Evolutionary conservation across 2,329 filamentous ascomycete genomes (phyloP), one percentile per base, ranked within the genome.

Genomic region (Zasmidium cellare): DNA sequence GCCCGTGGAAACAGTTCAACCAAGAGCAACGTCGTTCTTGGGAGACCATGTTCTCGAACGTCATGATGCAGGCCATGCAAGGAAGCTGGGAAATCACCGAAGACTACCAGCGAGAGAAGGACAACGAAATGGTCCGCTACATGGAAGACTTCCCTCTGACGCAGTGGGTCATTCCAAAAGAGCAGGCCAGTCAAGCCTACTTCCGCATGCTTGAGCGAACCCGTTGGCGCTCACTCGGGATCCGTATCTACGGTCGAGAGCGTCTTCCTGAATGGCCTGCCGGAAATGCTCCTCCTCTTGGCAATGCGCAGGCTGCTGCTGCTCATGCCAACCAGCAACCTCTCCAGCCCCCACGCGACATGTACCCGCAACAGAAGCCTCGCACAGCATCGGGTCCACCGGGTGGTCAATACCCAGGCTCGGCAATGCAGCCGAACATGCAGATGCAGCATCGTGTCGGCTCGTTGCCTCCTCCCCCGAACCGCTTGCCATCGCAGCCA

Each of bases 41-140:
- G 59, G 69, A 71, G 57, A 47, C 51, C 3, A 69, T 68, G 65
- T 71, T 67, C 56, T 57, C 57, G 31, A 57, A 62, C 9, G 55
- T 65, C n/a, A 56, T 53, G 5, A 54, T 57, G 23, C 46, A 47
- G 28, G 59, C 65, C 1, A 51, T 69, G 22, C 38, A 58, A 28
- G 61, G 61, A n/a, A 60, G 51, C 51, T 71, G 65, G 67, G 60
- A 62, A 12, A 35, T 56, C 22, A 71, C 69, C 3, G 69, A 72
- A 51, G 59, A 62, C 19, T 69, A 70, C 51, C 67, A 70, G 55
- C 55, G 52, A 12, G 51, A 65, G 28, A 65, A 69, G 41, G 69
- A 69, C 56, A 50, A 58, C n/a, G 65, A 69, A 50, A 69, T 70
- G 63, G 51, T 66, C 19, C 55, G 57, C 16, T 72, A 72, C 57